These are phyloP conservation scores for Apiosordaria backusii DNA, from an alignment of 495 filamentous ascomycete species.

Conservation along the genomic window DNA sequence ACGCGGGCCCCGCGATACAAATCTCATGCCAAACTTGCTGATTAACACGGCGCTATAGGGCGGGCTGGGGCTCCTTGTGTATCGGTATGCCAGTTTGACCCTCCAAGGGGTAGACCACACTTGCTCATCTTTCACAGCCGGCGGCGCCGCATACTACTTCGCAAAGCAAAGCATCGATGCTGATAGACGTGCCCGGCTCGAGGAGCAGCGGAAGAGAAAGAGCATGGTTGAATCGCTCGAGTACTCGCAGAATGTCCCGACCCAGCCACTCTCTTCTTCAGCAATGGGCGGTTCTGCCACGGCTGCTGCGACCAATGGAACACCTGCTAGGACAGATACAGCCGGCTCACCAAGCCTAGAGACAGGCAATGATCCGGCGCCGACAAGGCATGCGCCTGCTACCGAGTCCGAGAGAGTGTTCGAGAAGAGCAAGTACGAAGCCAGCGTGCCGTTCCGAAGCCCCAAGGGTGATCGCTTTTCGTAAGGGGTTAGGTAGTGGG, in stretches of 20 bases:
- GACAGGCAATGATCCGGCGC: slow-evolving; percentile 75
- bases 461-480: slow-evolving; percentile 81
- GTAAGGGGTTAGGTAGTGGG: slow-evolving; percentile 19
- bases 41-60: slow-evolving; percentile 43
- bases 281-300: slow-evolving; percentile 38
- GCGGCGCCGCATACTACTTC: slow-evolving; percentile 85
- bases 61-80: slow-evolving; percentile 84
- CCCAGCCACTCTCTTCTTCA: slow-evolving; percentile 32
- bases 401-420: slow-evolving; percentile 64
- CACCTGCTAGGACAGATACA: slow-evolving; percentile 51
- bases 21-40: slow-evolving; percentile 7
- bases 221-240: slow-evolving; percentile 59
- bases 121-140: slow-evolving; percentile 53
- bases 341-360: slow-evolving; percentile 76
- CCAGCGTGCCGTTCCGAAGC: slow-evolving; percentile 62
- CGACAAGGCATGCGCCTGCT: slow-evolving; percentile 76
- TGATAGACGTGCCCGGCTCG: slow-evolving; percentile 68
- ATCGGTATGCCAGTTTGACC: slow-evolving; percentile 53
- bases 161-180: slow-evolving; percentile 92
- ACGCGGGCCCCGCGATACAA: slow-evolving; percentile 16
- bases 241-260: slow-evolving; percentile 42
- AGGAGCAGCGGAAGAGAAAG: slow-evolving; percentile 63
- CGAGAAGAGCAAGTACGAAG: slow-evolving; percentile 89
- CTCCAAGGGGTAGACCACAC: not conserved
- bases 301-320: slow-evolving; percentile 27